Evolutionary conservation across 495 filamentous ascomycete genomes (phyloP), one percentile per base, ranked within the genome.

Genomic region (Penicillium egyptiacum): DNA sequence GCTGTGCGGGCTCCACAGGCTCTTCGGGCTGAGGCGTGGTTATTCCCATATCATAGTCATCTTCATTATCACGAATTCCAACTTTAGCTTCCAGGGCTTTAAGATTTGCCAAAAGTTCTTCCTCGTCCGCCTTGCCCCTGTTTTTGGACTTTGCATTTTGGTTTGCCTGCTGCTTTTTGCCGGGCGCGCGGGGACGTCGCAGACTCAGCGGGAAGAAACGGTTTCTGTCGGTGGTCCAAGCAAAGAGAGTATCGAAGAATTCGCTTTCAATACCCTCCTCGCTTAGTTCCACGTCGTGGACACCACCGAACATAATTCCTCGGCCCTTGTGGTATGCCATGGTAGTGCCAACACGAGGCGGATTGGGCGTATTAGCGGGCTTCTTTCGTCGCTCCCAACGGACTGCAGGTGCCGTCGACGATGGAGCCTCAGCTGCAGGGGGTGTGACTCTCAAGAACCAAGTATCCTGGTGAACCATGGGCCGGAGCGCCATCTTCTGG

Each of bases 181-280:
- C 78, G 9, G 74, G 68, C 9, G 75, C 73, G 45, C 84, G 81
- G 19, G 91, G 82, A 58, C 89, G 88, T 39, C 91, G 79, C 42
- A 98, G 74, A n/a, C 73, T 75, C 46, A 98, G 73, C 9, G 85
- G 88, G 71, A 97, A 96, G 72, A 94, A 98, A 10, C 94, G 82
- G 59, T 98, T 98, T 40, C 92, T 81, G 58, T 98, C 94, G 22
- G 92, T 87, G 59, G 92, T 96, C 90, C 91, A 98, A 19, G 90
- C 89, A 64, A 86, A 93, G 19, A 97, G 69, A 31, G 81, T 79
- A 65, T 96, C 90, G 69, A 98, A 98, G 72, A 98, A 98, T 64
- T 96, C 90, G 65, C 89, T 94, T 17, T 98, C 91, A 39, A 98
- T 92, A 11, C 89, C 91, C 72, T 98, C 94, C 66, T 98, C 94